phyloP scores from a whole-genome alignment of 306 rosid species.

The Castanopsis chinensis region DNA sequence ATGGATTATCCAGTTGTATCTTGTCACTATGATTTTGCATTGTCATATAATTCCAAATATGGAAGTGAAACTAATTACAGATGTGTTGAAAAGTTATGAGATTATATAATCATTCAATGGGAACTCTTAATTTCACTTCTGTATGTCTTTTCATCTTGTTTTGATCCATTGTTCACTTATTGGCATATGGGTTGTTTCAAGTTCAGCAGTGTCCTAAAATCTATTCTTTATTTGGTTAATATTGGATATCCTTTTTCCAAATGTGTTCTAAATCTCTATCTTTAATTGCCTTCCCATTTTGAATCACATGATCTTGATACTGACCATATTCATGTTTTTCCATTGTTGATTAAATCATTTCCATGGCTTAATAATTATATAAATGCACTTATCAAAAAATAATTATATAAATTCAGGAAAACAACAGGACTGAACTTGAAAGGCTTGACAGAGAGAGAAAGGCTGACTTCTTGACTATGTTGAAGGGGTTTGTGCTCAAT shows the following conservation, averaged over 20 bases:
- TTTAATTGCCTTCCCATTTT: background rate
- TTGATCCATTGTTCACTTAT: background rate
- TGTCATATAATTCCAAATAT: background rate
- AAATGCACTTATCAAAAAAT: slow-evolving; percentile 28
- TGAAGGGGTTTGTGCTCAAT: slow-evolving; percentile 83
- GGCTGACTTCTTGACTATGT: slow-evolving; percentile 77
- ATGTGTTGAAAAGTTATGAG: background rate
- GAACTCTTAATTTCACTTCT: background rate
- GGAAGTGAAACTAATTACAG: background rate
- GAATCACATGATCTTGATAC: background rate
- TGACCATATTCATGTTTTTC: background rate
- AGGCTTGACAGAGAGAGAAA: slow-evolving; percentile 81
- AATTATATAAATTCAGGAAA: slow-evolving; percentile 60
- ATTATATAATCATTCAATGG: background rate
- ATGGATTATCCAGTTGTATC: background rate
- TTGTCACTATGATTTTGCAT: background rate
- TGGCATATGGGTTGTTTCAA: background rate
- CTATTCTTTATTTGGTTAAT: background rate
- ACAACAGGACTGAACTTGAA: slow-evolving; percentile 86
- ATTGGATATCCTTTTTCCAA: background rate
- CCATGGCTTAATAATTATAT: slow-evolving; percentile 21
- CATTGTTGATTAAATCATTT: background rate
- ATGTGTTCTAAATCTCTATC: background rate
- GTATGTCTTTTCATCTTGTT: background rate
- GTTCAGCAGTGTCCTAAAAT: background rate